Evolutionary conservation across 441 rosid genomes (phyloP).

Genomic region (Pelargonium citronellum): DNA sequence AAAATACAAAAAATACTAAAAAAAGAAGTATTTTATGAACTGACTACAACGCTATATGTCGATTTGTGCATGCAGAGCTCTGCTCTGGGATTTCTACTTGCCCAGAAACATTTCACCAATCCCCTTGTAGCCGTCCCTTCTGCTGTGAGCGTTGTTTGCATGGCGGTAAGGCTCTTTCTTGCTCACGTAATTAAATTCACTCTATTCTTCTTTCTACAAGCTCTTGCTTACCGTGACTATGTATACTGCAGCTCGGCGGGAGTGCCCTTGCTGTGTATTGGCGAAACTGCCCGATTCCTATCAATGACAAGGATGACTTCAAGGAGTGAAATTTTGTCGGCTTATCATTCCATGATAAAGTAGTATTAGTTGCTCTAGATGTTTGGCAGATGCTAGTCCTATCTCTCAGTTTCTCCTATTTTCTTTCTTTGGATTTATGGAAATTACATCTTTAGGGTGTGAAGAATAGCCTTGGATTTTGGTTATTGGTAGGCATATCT

Average conservation of each 20-base stretch:
- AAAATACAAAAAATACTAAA: too few species aligned
- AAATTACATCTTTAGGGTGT: too few species aligned
- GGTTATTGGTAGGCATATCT: too few species aligned
- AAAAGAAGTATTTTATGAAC: background rate
- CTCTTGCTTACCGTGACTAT: constrained; percentile 3
- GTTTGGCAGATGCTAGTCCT: background rate
- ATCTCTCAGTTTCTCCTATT: too few species aligned
- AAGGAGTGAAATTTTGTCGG: constrained; percentile 41
- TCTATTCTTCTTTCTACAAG: background rate
- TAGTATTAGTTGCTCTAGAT: constrained; percentile 1
- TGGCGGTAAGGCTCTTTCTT: constrained; percentile 60
- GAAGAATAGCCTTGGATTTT: too few species aligned
- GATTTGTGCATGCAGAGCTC: constrained; percentile 55
- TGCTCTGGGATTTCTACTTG: constrained; percentile 87
- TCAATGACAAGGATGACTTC: constrained; percentile 85
- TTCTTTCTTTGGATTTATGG: too few species aligned
- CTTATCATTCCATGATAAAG: background rate
- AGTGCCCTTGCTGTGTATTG: constrained; percentile 85
- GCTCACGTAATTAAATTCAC: background rate
- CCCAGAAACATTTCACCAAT: constrained; percentile 85
- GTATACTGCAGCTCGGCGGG: constrained; percentile 66
- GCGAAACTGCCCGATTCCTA: constrained; percentile 74
- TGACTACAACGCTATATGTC: background rate
- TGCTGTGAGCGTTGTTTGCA: constrained; percentile 92
- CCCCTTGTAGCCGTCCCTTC: constrained; percentile 97